These are phyloP conservation scores for Corylus heterophylla DNA, from an alignment of 306 rosid genomes.

Conservation along the genomic window DNA sequence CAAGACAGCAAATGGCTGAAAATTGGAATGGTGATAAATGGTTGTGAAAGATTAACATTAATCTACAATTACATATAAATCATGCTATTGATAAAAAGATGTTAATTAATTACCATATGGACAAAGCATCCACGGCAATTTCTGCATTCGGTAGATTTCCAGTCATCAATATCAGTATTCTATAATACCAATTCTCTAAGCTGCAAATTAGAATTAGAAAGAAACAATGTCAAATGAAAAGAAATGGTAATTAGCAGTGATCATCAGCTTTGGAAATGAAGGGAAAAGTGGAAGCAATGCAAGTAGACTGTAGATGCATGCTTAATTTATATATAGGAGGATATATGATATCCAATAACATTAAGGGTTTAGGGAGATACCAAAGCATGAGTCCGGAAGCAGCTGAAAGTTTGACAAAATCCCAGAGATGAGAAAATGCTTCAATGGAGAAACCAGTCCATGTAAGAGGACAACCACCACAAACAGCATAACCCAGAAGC, in stretches of 20 bases:
- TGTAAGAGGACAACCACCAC: slow-evolving; percentile 70
- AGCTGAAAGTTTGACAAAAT: slow-evolving; percentile 66
- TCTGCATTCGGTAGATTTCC: slow-evolving; percentile 69
- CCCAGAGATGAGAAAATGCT: slow-evolving; percentile 82
- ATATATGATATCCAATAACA: not conserved
- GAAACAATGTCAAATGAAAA: not conserved
- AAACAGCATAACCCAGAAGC: slow-evolving; percentile 40
- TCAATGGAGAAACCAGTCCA: slow-evolving; percentile 81
- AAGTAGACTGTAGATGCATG: no score
- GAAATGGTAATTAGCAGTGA: not conserved
- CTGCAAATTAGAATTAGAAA: slow-evolving; percentile 32
- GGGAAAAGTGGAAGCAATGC: not conserved
- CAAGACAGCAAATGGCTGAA: no score
- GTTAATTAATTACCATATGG: slow-evolving; percentile 57
- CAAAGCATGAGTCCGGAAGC: slow-evolving; percentile 85
- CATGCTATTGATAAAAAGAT: not conserved
- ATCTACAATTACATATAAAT: no score
- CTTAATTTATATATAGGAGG: no score
- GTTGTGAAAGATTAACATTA: no score
- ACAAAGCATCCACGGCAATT: slow-evolving; percentile 78
- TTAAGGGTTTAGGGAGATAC: slow-evolving; percentile 16
- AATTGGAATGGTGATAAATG: no score
- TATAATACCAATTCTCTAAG: slow-evolving; percentile 88
- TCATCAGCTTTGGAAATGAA: not conserved
- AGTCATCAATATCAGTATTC: slow-evolving; percentile 70